Conservation (phyloP, 2,329 filamentous ascomycete genomes). For the Ophiocordyceps robertsii region DNA sequence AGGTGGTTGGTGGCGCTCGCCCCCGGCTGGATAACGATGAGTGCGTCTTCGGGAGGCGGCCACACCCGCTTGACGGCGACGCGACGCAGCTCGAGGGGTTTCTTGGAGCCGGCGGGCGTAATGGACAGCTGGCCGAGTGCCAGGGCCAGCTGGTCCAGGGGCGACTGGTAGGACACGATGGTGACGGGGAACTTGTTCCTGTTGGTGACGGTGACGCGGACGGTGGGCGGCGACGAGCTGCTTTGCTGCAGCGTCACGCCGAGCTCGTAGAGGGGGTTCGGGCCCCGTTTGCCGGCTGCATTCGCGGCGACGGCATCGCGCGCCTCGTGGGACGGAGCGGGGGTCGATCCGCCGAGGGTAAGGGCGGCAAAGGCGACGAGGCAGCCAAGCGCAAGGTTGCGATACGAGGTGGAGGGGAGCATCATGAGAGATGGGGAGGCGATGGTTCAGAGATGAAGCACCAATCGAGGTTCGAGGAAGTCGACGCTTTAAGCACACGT, state of each 20-base stretch:
- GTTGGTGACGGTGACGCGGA: conserved; percentile 23
- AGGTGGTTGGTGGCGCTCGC: conserved; percentile 18
- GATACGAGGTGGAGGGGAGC: background rate
- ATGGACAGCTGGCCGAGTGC: conserved; percentile 21
- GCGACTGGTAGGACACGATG: conserved; percentile 23
- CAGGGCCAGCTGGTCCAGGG: conserved; percentile 21
- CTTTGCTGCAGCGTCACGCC: conserved; percentile 18
- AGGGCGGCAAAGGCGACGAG: background rate
- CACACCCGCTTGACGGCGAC: conserved; percentile 19
- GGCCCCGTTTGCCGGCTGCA: background rate
- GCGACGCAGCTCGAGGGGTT: conserved; percentile 16
- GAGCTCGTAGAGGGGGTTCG: conserved; percentile 11
- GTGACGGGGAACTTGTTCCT: conserved; percentile 19
- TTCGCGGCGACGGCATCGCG: background rate
- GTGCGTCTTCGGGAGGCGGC: conserved; percentile 19
- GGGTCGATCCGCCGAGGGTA: background rate
- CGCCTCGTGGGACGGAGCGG: background rate
- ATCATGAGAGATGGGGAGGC: background rate
- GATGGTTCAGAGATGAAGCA: background rate
- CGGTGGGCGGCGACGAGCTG: conserved; percentile 16
- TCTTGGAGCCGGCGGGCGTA: conserved; percentile 13
- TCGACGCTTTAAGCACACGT: too few relatives aligned
- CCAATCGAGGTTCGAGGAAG: background rate
- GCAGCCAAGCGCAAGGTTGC: background rate
- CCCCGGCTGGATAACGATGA: conserved; percentile 21